A percentile compares a stretch with the other conserved stretches of the same genome.
Conservation (phyloP, 176 grass and related monocot species). For the Carex myosuroides region DNA sequence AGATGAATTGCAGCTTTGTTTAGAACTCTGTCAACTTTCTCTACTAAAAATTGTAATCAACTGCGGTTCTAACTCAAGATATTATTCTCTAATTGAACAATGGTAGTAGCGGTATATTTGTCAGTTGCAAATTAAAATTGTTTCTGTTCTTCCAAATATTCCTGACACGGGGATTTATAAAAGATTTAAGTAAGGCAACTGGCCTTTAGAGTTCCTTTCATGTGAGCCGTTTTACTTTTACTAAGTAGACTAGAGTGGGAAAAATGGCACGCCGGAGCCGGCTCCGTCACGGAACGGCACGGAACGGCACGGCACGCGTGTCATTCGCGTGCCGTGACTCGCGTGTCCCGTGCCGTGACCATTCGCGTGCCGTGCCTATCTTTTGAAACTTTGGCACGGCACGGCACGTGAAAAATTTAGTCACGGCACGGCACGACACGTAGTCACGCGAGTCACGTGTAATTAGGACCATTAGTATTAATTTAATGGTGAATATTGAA, state of each 20-base stretch:
- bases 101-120: neutral
- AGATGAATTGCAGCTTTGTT: neutral
- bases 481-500: too few relatives aligned
- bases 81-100: neutral
- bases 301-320: too few relatives aligned
- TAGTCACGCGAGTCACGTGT: too few relatives aligned
- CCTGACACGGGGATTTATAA: neutral
- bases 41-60: neutral
- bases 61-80: neutral
- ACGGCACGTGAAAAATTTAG: too few relatives aligned
- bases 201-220: neutral
- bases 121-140: neutral
- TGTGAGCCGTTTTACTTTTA: neutral
- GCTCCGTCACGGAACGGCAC: too few relatives aligned
- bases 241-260: constrained; percentile 5
- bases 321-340: too few relatives aligned
- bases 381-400: too few relatives aligned
- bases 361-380: too few relatives aligned
- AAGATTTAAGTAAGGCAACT: neutral
- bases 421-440: too few relatives aligned
- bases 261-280: too few relatives aligned
- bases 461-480: too few relatives aligned
- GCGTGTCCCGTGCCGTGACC: too few relatives aligned
- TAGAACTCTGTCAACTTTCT: neutral
- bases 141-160: constrained; percentile 17